Percentiles rank a stretch among this genome's conserved stretches.
phyloP scores from a whole-genome alignment of 768 basidiomycete species.

The Trametes punicea region DNA sequence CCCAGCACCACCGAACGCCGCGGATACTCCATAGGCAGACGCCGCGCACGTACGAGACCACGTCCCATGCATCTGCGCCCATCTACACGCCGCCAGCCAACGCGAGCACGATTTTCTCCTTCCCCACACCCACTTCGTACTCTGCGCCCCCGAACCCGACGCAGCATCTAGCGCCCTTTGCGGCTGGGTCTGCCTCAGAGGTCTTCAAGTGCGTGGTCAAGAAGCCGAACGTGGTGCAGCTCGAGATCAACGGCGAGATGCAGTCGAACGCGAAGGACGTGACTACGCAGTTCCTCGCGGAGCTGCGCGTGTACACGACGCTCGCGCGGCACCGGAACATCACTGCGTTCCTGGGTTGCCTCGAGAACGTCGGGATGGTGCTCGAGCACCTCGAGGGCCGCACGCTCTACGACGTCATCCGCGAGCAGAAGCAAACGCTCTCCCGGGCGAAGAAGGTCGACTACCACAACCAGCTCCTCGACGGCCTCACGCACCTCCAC shows the following conservation, averaged over 20 bases:
- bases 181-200: conserved; percentile 81
- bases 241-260: conserved; percentile 89
- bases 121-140: conserved; percentile 77
- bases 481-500: conserved; percentile 78
- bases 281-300: conserved; percentile 81
- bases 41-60: conserved; percentile 18
- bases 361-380: conserved; percentile 87
- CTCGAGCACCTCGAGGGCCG: conserved; percentile 82
- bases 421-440: conserved; percentile 46
- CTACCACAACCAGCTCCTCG: conserved; percentile 83
- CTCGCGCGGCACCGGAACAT: conserved; percentile 75
- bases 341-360: conserved; percentile 74
- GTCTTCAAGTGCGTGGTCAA: conserved; percentile 87
- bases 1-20: conserved; percentile 18
- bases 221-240: conserved; percentile 78
- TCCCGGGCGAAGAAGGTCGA: conserved; percentile 58
- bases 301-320: conserved; percentile 82
- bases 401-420: conserved; percentile 74
- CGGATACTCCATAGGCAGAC: conserved; percentile 19
- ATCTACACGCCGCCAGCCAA: conserved; percentile 66
- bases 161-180: conserved; percentile 65
- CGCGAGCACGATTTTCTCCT: conserved; percentile 77
- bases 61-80: conserved; percentile 57
- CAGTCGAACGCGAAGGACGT: conserved; percentile 84
- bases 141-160: conserved; percentile 79